Evolutionary conservation across 23 red algal species (phyloP).

Genomic region (Pyropia yezoensis): DNA sequence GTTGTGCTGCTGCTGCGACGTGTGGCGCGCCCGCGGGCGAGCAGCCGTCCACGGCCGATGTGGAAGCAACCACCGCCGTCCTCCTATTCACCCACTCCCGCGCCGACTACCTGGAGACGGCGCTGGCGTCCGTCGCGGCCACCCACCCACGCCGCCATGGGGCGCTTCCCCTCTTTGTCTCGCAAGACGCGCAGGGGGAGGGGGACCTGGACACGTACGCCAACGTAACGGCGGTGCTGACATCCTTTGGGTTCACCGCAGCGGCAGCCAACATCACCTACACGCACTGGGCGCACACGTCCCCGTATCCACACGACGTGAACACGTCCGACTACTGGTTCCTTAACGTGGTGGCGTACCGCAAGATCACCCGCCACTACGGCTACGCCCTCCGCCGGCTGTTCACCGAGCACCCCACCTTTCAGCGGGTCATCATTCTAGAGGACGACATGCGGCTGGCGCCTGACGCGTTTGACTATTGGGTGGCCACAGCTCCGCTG

Average conservation of each 20-base stretch:
- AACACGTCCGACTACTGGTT: conserved; percentile 7
- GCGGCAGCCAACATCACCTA: background rate
- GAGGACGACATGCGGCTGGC: conserved; percentile 60
- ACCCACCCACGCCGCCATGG: conserved; percentile 18
- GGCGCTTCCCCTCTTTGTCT: conserved; percentile 32
- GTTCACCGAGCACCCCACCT: background rate
- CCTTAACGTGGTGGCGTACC: conserved; percentile 21
- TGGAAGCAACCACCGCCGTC: conserved; percentile 10
- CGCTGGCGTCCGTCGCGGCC: conserved; percentile 14
- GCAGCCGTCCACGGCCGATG: no score
- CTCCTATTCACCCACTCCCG: conserved; percentile 51
- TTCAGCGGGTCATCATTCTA: conserved; percentile 37
- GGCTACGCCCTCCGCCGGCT: conserved; percentile 21
- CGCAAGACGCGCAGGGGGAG: conserved; percentile 38
- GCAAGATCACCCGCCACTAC: conserved; percentile 39
- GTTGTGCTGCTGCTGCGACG: no score
- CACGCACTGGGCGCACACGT: conserved; percentile 21
- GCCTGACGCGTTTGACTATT: conserved; percentile 39
- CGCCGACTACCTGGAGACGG: conserved; percentile 19
- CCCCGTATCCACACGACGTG: conserved; percentile 14
- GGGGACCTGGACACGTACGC: conserved; percentile 4
- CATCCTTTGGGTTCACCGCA: background rate
- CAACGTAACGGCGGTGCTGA: conserved; percentile 5
- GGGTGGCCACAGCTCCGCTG: conserved; percentile 21
- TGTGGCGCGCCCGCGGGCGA: no score